Evolutionary conservation across 257 asterid genomes (phyloP).

Genomic region (Gentiana straminea): DNA sequence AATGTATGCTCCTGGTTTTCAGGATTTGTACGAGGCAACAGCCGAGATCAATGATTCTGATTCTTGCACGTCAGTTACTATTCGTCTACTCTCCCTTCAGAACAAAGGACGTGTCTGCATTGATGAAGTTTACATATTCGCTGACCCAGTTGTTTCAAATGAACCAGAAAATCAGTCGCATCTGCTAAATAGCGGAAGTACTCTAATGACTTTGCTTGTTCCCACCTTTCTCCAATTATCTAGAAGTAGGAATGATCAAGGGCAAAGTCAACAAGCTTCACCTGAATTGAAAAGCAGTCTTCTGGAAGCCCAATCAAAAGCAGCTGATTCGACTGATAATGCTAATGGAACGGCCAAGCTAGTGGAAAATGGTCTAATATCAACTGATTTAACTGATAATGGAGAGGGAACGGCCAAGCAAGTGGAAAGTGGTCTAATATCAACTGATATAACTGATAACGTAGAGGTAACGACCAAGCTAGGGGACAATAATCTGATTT

Average conservation of each 20-base stretch:
- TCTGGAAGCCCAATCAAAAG: constrained; percentile 18
- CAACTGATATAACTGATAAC: constrained; percentile 20
- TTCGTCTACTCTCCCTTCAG: constrained; percentile 78
- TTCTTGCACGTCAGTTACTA: constrained; percentile 64
- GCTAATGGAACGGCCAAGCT: not conserved
- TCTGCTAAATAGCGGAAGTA: constrained; percentile 39
- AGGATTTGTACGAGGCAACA: constrained; percentile 94
- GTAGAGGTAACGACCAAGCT: not conserved
- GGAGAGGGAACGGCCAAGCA: constrained; percentile 9
- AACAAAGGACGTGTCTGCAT: constrained; percentile 44
- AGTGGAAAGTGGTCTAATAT: constrained; percentile 18
- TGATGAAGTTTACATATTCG: constrained; percentile 72
- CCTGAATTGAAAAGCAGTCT: constrained; percentile 31
- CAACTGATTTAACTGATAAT: constrained; percentile 14
- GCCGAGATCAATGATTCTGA: constrained; percentile 69
- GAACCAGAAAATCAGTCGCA: constrained; percentile 38
- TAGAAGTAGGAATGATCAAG: constrained; percentile 41
- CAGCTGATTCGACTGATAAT: constrained; percentile 21
- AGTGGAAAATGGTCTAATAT: too few relatives aligned
- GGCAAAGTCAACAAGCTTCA: constrained; percentile 31
- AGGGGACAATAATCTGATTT: too few relatives aligned
- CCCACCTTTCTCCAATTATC: constrained; percentile 78
- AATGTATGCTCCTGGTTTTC: constrained; percentile 5
- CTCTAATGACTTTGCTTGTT: constrained; percentile 82
- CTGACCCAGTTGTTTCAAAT: constrained; percentile 40